These are phyloP conservation scores for Yarrowia sp. DNA, from an alignment of 805 yeast species.

Conservation along the genomic window DNA sequence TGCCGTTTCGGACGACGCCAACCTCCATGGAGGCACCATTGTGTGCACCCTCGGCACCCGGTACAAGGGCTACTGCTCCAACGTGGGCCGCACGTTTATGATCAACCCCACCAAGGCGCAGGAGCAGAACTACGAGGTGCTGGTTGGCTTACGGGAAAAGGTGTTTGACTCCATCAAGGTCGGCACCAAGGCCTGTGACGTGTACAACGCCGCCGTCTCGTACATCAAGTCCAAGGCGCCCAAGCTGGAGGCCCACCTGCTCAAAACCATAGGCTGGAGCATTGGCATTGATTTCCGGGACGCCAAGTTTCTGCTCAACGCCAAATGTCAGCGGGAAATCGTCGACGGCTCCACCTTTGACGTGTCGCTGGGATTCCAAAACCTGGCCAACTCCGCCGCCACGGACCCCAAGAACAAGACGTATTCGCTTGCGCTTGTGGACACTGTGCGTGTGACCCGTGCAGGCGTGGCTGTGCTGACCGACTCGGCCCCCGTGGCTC, in stretches of 20 bases:
- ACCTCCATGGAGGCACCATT: constrained; percentile 77
- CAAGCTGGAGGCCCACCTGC: constrained; percentile 66
- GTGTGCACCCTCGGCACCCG: constrained; percentile 84
- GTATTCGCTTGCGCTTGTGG: constrained; percentile 78
- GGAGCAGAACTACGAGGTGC: constrained; percentile 78
- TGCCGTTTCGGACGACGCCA: constrained; percentile 73
- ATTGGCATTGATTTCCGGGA: constrained; percentile 92
- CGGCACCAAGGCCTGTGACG: constrained; percentile 70
- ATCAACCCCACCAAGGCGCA: constrained; percentile 86
- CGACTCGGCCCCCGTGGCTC: constrained; percentile 65
- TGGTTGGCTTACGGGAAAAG: constrained; percentile 71
- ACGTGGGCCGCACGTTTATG: constrained; percentile 83
- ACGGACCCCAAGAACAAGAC: constrained; percentile 59
- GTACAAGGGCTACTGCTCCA: constrained; percentile 88
- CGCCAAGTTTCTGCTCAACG: constrained; percentile 71
- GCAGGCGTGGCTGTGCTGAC: constrained; percentile 72
- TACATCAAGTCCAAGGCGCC: constrained; percentile 69
- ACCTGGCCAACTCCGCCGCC: constrained; percentile 59
- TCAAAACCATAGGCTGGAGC: constrained; percentile 85
- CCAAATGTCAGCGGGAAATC: constrained; percentile 71
- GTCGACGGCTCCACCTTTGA: constrained; percentile 77
- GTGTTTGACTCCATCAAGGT: constrained; percentile 67
- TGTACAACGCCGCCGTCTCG: constrained; percentile 68
- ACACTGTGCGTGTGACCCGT: constrained; percentile 75
- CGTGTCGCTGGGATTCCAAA: constrained; percentile 77